A percentile compares a stretch with the other conserved stretches of the same genome.
phyloP scores from a whole-genome alignment of 495 filamentous ascomycete species.

The Aspergillus egyptiacus region DNA sequence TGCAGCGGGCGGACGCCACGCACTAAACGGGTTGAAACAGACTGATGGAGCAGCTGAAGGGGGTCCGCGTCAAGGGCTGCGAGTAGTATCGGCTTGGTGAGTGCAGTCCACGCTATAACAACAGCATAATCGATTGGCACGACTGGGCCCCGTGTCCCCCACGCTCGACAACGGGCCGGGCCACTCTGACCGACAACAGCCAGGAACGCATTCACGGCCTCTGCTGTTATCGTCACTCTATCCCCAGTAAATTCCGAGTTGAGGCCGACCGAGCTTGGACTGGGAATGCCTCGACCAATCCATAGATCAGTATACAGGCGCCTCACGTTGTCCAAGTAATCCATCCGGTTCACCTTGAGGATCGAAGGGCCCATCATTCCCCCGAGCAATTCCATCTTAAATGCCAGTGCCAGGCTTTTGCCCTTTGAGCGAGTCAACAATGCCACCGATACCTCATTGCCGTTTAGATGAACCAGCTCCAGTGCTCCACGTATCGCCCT shows the following conservation, averaged over 20 bases:
- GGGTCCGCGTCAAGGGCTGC: not conserved
- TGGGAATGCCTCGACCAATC: not conserved
- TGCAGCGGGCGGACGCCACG: not conserved
- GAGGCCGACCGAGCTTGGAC: not conserved
- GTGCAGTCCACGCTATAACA: not conserved
- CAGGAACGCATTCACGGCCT: not conserved
- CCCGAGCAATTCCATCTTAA: not conserved
- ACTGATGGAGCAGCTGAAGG: constrained; percentile 2
- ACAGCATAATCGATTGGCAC: constrained; percentile 1
- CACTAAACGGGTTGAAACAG: not conserved
- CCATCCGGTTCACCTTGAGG: not conserved
- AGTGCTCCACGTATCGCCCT: not conserved
- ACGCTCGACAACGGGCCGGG: not conserved
- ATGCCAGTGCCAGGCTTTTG: not conserved
- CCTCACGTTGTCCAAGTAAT: not conserved
- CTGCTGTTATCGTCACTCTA: not conserved
- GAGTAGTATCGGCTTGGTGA: not conserved
- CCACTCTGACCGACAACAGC: not conserved
- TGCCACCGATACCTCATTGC: not conserved
- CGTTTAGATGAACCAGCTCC: not conserved
- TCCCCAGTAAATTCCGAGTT: not conserved
- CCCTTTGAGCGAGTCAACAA: not conserved
- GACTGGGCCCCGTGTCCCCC: not conserved
- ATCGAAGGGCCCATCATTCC: not conserved
- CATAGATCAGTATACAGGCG: not conserved